Base-by-base conservation (phyloP, 768 basidiomycete species). In the Glaciozyma martinii region DNA sequence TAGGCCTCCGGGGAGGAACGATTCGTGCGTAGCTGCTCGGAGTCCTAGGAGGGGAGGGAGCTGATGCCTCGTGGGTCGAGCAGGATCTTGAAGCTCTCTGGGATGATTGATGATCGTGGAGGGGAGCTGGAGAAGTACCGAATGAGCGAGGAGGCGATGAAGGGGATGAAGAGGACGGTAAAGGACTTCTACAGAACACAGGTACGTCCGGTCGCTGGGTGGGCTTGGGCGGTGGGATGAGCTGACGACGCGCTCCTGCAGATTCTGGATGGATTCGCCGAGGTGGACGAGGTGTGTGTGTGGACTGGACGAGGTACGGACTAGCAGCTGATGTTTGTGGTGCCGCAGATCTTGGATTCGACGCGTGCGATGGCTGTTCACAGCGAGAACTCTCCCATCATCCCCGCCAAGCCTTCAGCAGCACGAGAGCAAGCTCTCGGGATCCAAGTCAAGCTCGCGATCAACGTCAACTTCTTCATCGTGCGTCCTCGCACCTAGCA, bases 401-500 rank as follows among this genome's bases (percentile, higher is more conserved):
- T 27, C 5, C n/a, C 44, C 44, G 49, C 64, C 27, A 56, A 19
- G 16, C 46, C 46, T 27, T 54, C 54, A 9, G 47, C 55, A 23
- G 63, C 63, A 12, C 43, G 47, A 10, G 70, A 68, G 8, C 64
- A 68, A 16, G 40, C 55, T 16, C 29, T 59, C 47, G 59, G 53
- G 18, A 30, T 56, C 16, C 49, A 47, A 4, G 64, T 70, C 19
- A 40, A 57, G 43, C 59, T 67, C 43, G 72, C 70, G 6, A 68
- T 74, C 65, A 71, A 73, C 60, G 47, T 72, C 62, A 75, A 74
- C 66, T 62, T 72, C 44, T 30, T 44, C 33, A 52, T 73, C 61
- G 46, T 52, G 50, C 18, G 50, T 25, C 15, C 50, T 13, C n/a
- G 23, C n/a, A n/a, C n/a, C n/a, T n/a, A n/a, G n/a, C n/a, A n/a